Base-by-base conservation (phyloP, 2,329 filamentous ascomycete species). In the Pyrenophora seminiperda region DNA sequence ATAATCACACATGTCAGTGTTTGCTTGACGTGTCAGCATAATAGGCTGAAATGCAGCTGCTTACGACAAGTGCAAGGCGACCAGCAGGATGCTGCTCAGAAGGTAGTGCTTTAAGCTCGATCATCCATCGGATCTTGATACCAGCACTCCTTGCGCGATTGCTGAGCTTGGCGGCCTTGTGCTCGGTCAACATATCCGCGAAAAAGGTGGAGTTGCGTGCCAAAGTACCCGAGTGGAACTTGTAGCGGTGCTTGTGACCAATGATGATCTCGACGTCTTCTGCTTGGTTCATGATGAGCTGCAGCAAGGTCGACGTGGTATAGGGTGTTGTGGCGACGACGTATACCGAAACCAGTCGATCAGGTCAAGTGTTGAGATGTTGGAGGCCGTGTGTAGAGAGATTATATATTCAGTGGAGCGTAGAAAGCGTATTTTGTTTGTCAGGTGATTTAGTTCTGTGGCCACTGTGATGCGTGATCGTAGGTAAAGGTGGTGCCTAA, bases 181-280 rank as follows among this genome's bases (percentile, higher is more conserved):
- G 58, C 34, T 71, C 65, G 3, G 62, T 71, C 15, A 75, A 57
- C 32, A 70, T 37, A 10, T 62, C 55, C 0, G 62, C 58, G 38
- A 75, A 67, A 14, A 68, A 58, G 1, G 66, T 63, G 2, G 61
- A 67, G 55, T 60, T 67, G 33, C 70, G 63, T 15, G 67, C 66
- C 5, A 75, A 58, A 10, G 67, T 67, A 36, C 66, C 64, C 6
- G 71, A 63, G 47, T 75, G 72, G 19, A 74, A 69, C 20, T 62
- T 62, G 54, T 72, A 70, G 33, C 53, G 58, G 14, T 58, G 61
- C 13, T 65, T 47, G 30, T 66, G 62, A 13, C 64, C 55, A 15
- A 75, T 65, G 10, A 67, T 55, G 22, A 75, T 45, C 31, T 66
- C 59, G 7, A 73, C 70, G 29, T 73, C 70, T 48, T 72, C 67